These are phyloP conservation scores for Diaporthe sp. DNA, from an alignment of 2,329 filamentous ascomycete species.

Conservation along the genomic window DNA sequence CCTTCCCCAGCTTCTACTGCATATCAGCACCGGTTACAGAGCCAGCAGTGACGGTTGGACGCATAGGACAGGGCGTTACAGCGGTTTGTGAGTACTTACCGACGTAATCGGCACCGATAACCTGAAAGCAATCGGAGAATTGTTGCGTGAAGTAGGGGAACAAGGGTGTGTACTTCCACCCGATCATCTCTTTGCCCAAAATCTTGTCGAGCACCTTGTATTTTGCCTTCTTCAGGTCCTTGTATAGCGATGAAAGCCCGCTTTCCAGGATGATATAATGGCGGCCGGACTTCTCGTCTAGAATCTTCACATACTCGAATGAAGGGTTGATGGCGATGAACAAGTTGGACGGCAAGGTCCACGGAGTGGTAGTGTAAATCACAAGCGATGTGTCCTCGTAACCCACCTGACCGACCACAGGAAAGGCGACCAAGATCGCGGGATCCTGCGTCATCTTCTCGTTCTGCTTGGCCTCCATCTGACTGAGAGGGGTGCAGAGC, in stretches of 20 bases:
- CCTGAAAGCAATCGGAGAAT: conserved; percentile 76
- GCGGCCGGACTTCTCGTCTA: conserved; percentile 72
- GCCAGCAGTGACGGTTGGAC: neutral
- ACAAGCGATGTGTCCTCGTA: conserved; percentile 75
- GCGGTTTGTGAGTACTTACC: neutral
- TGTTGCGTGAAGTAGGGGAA: conserved; percentile 79
- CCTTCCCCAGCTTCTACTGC: conserved; percentile 71
- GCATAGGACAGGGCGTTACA: neutral
- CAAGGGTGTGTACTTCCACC: conserved; percentile 77
- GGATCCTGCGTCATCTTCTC: conserved; percentile 82
- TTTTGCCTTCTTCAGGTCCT: conserved; percentile 81
- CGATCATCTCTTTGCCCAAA: conserved; percentile 75
- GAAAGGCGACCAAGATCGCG: conserved; percentile 78
- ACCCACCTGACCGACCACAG: conserved; percentile 73
- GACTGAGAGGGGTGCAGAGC: conserved; percentile 78
- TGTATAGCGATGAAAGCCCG: conserved; percentile 76
- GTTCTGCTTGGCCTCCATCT: conserved; percentile 81
- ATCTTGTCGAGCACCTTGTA: conserved; percentile 75
- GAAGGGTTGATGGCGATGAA: conserved; percentile 78
- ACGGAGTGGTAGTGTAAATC: conserved; percentile 87
- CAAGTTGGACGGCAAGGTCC: conserved; percentile 82
- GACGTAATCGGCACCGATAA: conserved; percentile 77
- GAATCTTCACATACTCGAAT: conserved; percentile 83
- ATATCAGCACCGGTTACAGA: neutral
- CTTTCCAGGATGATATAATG: conserved; percentile 77